Evolutionary conservation across 2,329 filamentous ascomycete species (phyloP).

Genomic region (Colletotrichum neosansevieriae): DNA sequence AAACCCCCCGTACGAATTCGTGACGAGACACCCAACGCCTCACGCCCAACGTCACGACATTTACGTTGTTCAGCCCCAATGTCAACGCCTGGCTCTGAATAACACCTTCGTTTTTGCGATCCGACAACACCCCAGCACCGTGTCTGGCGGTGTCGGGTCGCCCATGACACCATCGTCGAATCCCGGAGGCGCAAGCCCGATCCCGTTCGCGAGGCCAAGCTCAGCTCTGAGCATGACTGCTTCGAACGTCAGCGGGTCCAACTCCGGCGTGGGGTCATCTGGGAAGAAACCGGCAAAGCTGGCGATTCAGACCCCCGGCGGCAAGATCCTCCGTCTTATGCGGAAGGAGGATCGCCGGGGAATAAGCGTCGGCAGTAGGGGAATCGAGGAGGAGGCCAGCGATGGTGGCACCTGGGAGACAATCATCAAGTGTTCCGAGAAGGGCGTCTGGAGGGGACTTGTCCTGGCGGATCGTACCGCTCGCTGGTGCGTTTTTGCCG

Average conservation of each 20-base stretch:
- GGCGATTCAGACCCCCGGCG: conserved; percentile 92
- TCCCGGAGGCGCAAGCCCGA: conserved; percentile 64
- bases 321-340: conserved; percentile 92
- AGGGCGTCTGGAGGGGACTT: conserved; percentile 82
- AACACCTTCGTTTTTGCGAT: conserved; percentile 99
- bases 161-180: conserved; percentile 60
- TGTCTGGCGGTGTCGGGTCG: conserved; percentile 48
- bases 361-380: conserved; percentile 59
- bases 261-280: conserved; percentile 66
- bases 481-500: conserved; percentile 91
- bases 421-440: conserved; percentile 89
- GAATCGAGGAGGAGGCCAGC: conserved; percentile 67
- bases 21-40: conserved; percentile 92
- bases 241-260: conserved; percentile 68
- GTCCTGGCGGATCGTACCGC: conserved; percentile 87
- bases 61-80: conserved; percentile 97
- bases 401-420: conserved; percentile 88
- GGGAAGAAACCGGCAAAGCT: conserved; percentile 92
- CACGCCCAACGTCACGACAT: conserved; percentile 98
- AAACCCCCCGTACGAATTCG: conserved; percentile 94
- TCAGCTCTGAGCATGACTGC: conserved; percentile 75
- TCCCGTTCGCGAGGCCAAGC: conserved; percentile 71
- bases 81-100: conserved; percentile 86
- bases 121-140: conserved; percentile 85
- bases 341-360: conserved; percentile 79